phyloP scores from a whole-genome alignment of 2,329 filamentous ascomycete species.

The Sclerotinia trifoliorum region DNA sequence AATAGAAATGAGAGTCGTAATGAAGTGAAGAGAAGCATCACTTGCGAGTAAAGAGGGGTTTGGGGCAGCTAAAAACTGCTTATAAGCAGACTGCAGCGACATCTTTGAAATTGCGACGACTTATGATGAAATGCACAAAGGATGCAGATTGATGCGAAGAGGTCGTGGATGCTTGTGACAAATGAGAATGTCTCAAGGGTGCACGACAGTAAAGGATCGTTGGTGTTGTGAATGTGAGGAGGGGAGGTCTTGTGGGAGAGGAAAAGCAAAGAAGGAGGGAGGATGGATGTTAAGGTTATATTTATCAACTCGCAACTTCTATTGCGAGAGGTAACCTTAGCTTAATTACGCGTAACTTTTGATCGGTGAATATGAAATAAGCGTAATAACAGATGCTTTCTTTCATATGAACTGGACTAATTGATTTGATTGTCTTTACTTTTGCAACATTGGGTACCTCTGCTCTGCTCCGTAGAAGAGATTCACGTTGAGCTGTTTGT shows the following conservation, averaged over 20 bases:
- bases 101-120: conserved; percentile 38
- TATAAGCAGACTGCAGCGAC: conserved; percentile 58
- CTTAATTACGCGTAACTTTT: background rate
- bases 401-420: too few relatives aligned
- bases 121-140: conserved; percentile 9
- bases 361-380: background rate
- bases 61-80: conserved; percentile 69
- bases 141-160: conserved; percentile 11
- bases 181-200: background rate
- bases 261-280: background rate
- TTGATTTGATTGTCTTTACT: background rate
- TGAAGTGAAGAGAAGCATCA: conserved; percentile 76
- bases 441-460: too few relatives aligned
- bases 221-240: background rate
- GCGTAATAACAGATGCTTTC: background rate
- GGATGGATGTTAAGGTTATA: background rate
- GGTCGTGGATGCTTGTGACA: background rate
- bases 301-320: conserved; percentile 4
- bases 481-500: background rate
- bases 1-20: conserved; percentile 79
- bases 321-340: background rate
- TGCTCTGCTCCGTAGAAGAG: background rate
- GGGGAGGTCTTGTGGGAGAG: background rate
- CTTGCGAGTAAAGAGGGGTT: conserved; percentile 61
- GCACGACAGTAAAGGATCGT: background rate